Base-by-base conservation (phyloP, 805 yeast species). In the Candida lessepsii region DNA sequence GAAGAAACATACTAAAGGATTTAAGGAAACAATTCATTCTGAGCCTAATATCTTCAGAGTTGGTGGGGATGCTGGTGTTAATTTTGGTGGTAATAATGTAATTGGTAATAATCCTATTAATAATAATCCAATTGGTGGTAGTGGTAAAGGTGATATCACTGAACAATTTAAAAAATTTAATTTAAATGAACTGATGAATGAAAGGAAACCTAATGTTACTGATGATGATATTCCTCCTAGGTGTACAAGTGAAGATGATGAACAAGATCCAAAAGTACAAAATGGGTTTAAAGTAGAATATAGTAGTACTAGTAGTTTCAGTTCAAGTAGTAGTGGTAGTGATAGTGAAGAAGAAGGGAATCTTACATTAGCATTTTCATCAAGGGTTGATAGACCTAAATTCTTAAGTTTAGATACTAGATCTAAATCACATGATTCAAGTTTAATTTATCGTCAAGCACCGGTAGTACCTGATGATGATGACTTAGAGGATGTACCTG, bases 281-380 rank as follows among this genome's bases (percentile, higher is more conserved):
- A 28, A 31, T 27, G 44, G 42, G 10, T 39, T 33, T 21, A 21
- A 26, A 29, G 18, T 33, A 15, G 33, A 31, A 9, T 31, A 20
- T 16, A 23, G 29, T 25, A 25, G 31, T 18, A 24, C 16, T 9
- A 28, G 25, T 20, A 39, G 35, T 18, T 15, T 24, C 23, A 41
- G 45, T 29, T 23, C 31, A 7, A 35, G 41, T 32, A 23, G 32
- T 18, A 35, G 39, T n/a, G 54, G 44, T 30, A 55, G 61, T 32
- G 72, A 62, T 5, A 62, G 62, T 23, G 75, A 67, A 14, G 65
- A 56, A 24, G 75, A 67, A 35, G 74, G 67, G 1, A 68, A 72
- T 45, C 53, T 73, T 41, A 71, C 76, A 1, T 56, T 73, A 28
- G 72, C 70, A 19, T 70, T 73, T 46, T 51, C 69, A 2, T 67